Evolutionary conservation across 1,139 yeast genomes (phyloP).

Genomic region (Pichia sp.): DNA sequence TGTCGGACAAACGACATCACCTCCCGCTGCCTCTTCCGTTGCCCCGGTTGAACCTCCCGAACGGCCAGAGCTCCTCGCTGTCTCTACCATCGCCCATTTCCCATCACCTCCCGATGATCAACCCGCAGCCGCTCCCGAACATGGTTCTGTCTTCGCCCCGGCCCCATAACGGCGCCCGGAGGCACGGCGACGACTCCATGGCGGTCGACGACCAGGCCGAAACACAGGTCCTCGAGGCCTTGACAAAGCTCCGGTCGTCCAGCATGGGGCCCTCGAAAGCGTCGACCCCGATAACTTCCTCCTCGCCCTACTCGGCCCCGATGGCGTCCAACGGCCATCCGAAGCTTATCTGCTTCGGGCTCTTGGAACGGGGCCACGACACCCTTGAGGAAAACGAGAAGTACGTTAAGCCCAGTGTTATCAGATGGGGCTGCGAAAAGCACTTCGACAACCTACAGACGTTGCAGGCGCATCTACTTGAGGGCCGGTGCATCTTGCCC

Average conservation of each 20-base stretch:
- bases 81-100: not conserved
- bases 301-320: not conserved
- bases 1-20: not conserved
- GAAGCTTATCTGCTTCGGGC: not conserved
- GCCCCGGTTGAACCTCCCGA: not conserved
- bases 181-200: not conserved
- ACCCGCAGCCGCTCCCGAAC: not conserved
- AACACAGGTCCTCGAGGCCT: slow-evolving; percentile 15
- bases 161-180: not conserved
- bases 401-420: not conserved
- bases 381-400: not conserved
- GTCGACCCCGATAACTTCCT: not conserved
- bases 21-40: not conserved
- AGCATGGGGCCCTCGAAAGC: slow-evolving; percentile 2
- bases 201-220: slow-evolving; percentile 6
- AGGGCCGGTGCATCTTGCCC: not conserved
- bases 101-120: not conserved
- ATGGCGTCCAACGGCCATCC: not conserved
- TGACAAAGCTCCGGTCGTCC: slow-evolving; percentile 13
- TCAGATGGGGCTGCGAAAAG: slow-evolving; percentile 9
- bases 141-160: not conserved
- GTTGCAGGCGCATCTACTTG: slow-evolving; percentile 3
- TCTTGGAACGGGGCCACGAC: not conserved
- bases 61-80: not conserved
- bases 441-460: not conserved